phyloP scores from a whole-genome alignment of 2,329 filamentous ascomycete species.

The Fusarium caatingaense region DNA sequence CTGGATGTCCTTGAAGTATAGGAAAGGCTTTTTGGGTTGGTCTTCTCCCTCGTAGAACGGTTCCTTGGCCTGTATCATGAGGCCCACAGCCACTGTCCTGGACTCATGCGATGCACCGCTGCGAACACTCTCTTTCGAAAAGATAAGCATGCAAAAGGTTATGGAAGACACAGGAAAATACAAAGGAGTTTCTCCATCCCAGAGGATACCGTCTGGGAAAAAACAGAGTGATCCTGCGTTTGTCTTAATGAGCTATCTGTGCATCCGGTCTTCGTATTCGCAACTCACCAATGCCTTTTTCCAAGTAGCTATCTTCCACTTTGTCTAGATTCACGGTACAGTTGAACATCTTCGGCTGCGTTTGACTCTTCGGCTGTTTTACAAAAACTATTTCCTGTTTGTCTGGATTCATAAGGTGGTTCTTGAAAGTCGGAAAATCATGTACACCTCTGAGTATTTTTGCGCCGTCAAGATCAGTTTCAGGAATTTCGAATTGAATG shows the following conservation, averaged over 20 bases:
- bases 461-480: neutral
- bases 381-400: neutral
- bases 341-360: neutral
- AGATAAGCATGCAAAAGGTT: neutral
- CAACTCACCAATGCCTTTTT: neutral
- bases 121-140: slow-evolving; percentile 4
- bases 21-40: neutral
- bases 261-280: no score
- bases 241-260: no score
- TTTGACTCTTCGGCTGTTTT: neutral
- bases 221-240: no score
- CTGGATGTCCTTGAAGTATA: slow-evolving; percentile 3
- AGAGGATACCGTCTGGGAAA: neutral
- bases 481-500: neutral
- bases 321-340: neutral
- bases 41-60: slow-evolving; percentile 7
- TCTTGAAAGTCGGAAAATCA: neutral
- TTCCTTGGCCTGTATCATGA: slow-evolving; percentile 8
- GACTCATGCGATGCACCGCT: neutral
- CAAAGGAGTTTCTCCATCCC: slow-evolving; percentile 5
- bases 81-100: slow-evolving; percentile 10
- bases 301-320: neutral
- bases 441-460: neutral
- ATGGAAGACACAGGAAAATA: neutral
- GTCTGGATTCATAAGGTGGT: neutral